Conservation (phyloP, 331 rosid species). For the Rhamnella rubrinervis region DNA sequence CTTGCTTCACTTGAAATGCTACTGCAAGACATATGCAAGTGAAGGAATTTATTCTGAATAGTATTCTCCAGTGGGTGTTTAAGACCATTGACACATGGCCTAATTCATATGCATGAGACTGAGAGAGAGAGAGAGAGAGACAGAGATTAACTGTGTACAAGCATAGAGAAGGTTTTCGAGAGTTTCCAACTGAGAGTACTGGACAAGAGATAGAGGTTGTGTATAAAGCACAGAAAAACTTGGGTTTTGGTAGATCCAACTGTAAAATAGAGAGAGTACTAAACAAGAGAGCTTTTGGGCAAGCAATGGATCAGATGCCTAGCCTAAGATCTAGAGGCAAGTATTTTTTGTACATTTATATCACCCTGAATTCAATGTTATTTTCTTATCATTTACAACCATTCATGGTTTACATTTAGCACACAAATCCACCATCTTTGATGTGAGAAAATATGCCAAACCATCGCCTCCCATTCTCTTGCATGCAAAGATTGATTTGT, state of each 20-base stretch:
- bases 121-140: too few species aligned
- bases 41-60: too few species aligned
- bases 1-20: too few species aligned
- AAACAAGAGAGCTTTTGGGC: slow-evolving; percentile 19
- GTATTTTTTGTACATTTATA: neutral
- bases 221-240: neutral
- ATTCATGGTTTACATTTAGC: neutral
- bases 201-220: neutral
- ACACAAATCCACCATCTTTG: neutral
- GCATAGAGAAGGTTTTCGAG: neutral
- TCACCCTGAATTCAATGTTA: neutral
- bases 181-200: neutral
- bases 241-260: neutral
- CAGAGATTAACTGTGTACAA: too few species aligned
- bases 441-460: neutral
- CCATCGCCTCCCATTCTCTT: slow-evolving; percentile 1
- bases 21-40: too few species aligned
- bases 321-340: slow-evolving; percentile 15
- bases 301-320: slow-evolving; percentile 48
- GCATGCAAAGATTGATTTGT: slow-evolving; percentile 1
- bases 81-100: too few species aligned
- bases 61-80: too few species aligned
- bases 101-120: too few species aligned
- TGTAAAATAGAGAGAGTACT: neutral
- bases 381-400: neutral